Evolutionary conservation across 208 protist species (phyloP).

Genomic region (Trypanosoma cruzi): DNA sequence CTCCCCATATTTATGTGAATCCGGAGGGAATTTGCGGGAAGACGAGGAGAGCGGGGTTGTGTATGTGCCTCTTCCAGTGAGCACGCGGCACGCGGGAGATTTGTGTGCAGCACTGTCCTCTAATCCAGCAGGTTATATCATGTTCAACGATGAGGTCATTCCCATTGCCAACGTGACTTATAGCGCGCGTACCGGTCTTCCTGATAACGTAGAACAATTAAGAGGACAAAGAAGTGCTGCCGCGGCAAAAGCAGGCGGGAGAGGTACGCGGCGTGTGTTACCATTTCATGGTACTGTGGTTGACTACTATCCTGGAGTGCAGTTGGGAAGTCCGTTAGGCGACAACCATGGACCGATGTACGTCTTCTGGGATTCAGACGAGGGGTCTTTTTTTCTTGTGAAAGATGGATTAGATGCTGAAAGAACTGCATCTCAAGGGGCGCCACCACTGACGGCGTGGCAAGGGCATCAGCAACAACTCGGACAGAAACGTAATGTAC

Average conservation of each 20-base stretch:
- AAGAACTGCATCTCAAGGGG: background rate
- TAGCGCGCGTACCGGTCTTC: background rate
- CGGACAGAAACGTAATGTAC: slow-evolving; percentile 8
- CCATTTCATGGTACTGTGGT: slow-evolving; percentile 56
- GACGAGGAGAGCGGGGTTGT: slow-evolving; percentile 19
- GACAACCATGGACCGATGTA: slow-evolving; percentile 42
- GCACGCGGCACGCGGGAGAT: slow-evolving; percentile 7
- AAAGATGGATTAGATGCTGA: slow-evolving; percentile 6
- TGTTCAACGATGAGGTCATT: slow-evolving; percentile 41
- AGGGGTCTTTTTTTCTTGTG: slow-evolving; percentile 22
- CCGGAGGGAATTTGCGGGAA: background rate
- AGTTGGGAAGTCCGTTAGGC: slow-evolving; percentile 53
- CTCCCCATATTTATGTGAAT: slow-evolving; percentile 27
- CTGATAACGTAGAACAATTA: background rate
- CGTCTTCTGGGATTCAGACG: slow-evolving; percentile 24
- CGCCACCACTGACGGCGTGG: background rate
- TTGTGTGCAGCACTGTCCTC: slow-evolving; percentile 20
- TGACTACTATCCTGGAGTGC: slow-evolving; percentile 72
- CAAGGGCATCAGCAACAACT: background rate
- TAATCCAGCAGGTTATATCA: slow-evolving; percentile 29
- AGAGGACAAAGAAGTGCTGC: background rate
- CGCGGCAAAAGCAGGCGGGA: background rate
- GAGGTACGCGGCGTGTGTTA: background rate
- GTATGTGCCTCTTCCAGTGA: slow-evolving; percentile 28
- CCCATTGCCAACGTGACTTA: slow-evolving; percentile 30